Conservation (phyloP, 73 alveolate species). For the Paramecium primaurelia region DNA sequence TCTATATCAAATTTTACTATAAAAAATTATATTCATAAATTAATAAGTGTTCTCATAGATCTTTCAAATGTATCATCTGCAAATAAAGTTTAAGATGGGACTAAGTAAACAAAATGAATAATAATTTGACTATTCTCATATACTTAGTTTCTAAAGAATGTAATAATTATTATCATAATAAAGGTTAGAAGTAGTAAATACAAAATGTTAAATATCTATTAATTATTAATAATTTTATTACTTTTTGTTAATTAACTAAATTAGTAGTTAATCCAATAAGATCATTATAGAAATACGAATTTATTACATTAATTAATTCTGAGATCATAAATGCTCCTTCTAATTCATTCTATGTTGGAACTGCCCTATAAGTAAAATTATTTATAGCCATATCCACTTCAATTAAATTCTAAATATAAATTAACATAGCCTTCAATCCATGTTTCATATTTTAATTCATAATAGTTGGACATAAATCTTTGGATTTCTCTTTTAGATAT, state of each 20-base stretch:
- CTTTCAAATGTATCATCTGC: too few relatives aligned
- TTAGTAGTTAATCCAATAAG: not conserved
- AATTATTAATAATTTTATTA: not conserved
- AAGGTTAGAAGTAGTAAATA: not conserved
- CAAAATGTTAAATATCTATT: not conserved
- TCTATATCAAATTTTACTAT: too few relatives aligned
- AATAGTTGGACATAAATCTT: not conserved
- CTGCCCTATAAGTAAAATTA: not conserved
- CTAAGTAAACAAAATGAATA: not conserved
- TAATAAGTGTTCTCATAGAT: too few relatives aligned
- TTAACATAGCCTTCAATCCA: not conserved
- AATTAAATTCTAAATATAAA: not conserved
- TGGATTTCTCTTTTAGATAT: not conserved
- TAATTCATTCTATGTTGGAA: not conserved
- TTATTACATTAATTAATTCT: not conserved
- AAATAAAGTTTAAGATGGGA: not conserved
- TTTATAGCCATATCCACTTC: not conserved
- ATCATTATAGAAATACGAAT: not conserved
- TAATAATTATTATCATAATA: not conserved
- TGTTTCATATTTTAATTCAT: not conserved
- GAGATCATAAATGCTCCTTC: constrained; percentile 37
- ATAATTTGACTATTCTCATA: not conserved
- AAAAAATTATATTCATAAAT: too few relatives aligned
- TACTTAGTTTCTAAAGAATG: not conserved
- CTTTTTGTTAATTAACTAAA: not conserved